phyloP scores from a whole-genome alignment of 495 filamentous ascomycete genomes.

The Penicillium soppii region DNA sequence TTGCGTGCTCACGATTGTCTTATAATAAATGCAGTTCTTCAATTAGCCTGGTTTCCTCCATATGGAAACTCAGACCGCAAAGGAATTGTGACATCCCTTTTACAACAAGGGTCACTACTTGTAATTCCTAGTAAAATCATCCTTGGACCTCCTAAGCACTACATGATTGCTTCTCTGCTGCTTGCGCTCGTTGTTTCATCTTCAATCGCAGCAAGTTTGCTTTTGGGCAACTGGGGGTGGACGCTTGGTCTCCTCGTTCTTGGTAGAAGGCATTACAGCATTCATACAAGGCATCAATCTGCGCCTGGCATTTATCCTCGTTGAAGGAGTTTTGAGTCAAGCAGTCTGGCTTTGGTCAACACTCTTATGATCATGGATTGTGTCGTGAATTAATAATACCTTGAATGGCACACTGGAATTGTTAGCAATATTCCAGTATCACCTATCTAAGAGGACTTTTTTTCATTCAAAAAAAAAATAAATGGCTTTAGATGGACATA shows the following conservation, averaged over 20 bases:
- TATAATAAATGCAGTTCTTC: constrained; percentile 74
- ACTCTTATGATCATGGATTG: neutral
- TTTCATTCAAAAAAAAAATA: no score
- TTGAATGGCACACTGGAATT: constrained; percentile 80
- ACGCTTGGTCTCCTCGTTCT: constrained; percentile 72
- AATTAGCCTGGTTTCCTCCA: constrained; percentile 60
- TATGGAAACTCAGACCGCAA: constrained; percentile 54
- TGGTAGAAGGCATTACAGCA: constrained; percentile 92
- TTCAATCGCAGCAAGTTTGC: constrained; percentile 74
- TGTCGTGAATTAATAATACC: constrained; percentile 41
- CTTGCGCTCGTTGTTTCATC: constrained; percentile 75
- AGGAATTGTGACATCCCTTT: constrained; percentile 48
- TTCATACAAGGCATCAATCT: constrained; percentile 91
- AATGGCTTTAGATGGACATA: constrained; percentile 45
- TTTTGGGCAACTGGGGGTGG: constrained; percentile 83
- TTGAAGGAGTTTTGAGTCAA: constrained; percentile 81
- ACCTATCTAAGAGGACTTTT: no score
- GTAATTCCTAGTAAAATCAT: constrained; percentile 1
- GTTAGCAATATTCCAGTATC: constrained; percentile 6
- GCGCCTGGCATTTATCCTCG: constrained; percentile 75
- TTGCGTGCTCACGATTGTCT: constrained; percentile 99
- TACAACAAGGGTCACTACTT: constrained; percentile 3
- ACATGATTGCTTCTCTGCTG: constrained; percentile 16
- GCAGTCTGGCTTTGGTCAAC: constrained; percentile 59
- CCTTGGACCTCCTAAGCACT: neutral